Evolutionary conservation across 495 filamentous ascomycete genomes (phyloP).

Genomic region (Aspergillus nanangensis): DNA sequence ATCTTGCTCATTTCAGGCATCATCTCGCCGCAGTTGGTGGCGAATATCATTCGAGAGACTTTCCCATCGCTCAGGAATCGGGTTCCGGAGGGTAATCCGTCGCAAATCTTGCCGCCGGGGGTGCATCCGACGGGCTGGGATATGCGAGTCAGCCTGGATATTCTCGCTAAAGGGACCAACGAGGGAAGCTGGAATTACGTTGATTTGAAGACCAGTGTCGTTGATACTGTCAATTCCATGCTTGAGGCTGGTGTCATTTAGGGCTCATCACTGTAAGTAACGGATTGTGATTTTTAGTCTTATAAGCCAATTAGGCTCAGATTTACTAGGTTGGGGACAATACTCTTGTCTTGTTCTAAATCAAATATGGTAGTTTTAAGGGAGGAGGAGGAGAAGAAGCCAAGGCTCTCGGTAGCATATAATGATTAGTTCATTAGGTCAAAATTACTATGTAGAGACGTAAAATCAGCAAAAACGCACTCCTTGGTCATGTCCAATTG

Average conservation of each 20-base stretch:
- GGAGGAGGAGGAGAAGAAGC: too few species aligned
- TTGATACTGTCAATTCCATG: constrained; percentile 23
- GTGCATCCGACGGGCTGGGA: constrained; percentile 28
- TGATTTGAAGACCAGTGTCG: constrained; percentile 18
- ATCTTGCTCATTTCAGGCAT: constrained; percentile 22
- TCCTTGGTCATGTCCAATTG: too few species aligned
- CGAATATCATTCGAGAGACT: constrained; percentile 21
- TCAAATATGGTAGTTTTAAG: too few species aligned
- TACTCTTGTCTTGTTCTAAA: too few species aligned
- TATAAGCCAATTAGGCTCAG: too few species aligned
- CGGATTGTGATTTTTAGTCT: too few species aligned
- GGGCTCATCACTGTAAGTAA: too few species aligned
- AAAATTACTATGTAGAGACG: too few species aligned
- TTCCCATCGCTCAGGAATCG: constrained; percentile 21
- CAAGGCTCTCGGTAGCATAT: too few species aligned
- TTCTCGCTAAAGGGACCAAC: constrained; percentile 17
- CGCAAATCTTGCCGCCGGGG: constrained; percentile 16
- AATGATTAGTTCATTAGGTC: too few species aligned
- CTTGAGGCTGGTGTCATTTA: constrained; percentile 8
- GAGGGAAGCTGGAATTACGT: constrained; percentile 18
- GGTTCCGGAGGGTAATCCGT: constrained; percentile 19
- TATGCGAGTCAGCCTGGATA: constrained; percentile 18
- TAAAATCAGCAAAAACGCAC: too few species aligned
- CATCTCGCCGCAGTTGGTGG: constrained; percentile 24
- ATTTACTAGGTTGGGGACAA: too few species aligned